Percentiles rank a stretch among this genome's conserved stretches.
Conservation (phyloP, 148 eudicot genomes). For the Suaeda aralocaspica region DNA sequence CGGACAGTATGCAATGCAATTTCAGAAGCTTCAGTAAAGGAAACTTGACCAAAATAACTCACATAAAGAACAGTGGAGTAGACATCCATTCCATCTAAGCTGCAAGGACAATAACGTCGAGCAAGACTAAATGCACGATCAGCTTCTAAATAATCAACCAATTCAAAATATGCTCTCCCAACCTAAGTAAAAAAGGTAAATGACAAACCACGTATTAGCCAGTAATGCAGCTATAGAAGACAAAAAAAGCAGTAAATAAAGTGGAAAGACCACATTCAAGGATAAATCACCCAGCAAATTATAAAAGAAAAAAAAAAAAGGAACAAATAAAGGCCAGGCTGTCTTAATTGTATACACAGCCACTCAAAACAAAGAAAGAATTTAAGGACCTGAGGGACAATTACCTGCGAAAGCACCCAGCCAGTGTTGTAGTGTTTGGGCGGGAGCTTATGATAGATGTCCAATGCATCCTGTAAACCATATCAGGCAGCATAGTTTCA, state of each 20-base stretch:
- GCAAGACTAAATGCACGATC: constrained; percentile 87
- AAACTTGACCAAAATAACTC: constrained; percentile 30
- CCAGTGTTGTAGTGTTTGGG: constrained; percentile 81
- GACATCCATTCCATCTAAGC: constrained; percentile 96
- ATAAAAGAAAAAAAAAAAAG: not conserved
- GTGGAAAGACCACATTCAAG: not conserved
- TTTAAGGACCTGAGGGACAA: not conserved
- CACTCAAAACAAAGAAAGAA: too few relatives aligned
- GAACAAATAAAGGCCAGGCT: not conserved
- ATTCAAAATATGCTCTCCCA: constrained; percentile 87
- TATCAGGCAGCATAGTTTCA: constrained; percentile 5
- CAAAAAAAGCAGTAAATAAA: not conserved
- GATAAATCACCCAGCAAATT: not conserved
- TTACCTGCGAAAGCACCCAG: constrained; percentile 98
- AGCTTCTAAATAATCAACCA: constrained; percentile 93
- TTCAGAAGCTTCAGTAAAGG: not conserved
- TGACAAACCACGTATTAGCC: constrained; percentile 1
- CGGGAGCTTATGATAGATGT: constrained; percentile 70
- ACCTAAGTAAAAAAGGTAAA: constrained; percentile 43
- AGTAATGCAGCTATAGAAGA: not conserved
- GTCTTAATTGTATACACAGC: too few relatives aligned
- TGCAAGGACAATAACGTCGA: constrained; percentile 79
- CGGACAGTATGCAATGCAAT: not conserved
- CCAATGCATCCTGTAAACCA: constrained; percentile 75
- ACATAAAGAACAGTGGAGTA: constrained; percentile 93